A percentile compares a stretch with the other conserved stretches of the same genome.
phyloP scores from a whole-genome alignment of 1,139 yeast species.

The Nakaseomyces delphensis region DNA sequence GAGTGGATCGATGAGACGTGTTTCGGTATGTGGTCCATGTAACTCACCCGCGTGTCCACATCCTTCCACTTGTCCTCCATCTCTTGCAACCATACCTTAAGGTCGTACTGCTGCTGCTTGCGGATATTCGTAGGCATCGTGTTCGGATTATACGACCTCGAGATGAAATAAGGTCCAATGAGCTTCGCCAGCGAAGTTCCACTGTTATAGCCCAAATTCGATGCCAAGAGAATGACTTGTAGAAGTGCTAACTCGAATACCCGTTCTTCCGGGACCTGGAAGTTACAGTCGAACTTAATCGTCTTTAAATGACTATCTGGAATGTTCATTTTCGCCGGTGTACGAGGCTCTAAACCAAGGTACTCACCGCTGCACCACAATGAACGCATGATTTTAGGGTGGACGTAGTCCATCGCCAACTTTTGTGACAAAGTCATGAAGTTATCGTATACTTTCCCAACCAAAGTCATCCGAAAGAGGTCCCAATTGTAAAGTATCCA shows the following conservation, averaged over 20 bases:
- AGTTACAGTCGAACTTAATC: constrained; percentile 18
- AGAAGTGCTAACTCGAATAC: constrained; percentile 26
- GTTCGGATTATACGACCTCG: constrained; percentile 30
- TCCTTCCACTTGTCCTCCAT: constrained; percentile 27
- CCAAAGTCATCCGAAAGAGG: constrained; percentile 22
- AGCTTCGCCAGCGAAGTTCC: constrained; percentile 26
- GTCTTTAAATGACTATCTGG: constrained; percentile 21
- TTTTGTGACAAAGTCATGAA: constrained; percentile 30
- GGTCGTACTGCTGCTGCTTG: constrained; percentile 22
- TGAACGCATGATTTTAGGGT: constrained; percentile 29
- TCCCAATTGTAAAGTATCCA: constrained; percentile 26
- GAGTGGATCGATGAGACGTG: constrained; percentile 18
- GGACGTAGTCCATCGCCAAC: constrained; percentile 27
- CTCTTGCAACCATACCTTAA: constrained; percentile 26
- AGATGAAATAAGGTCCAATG: constrained; percentile 29
- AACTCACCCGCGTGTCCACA: background rate
- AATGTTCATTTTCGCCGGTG: constrained; percentile 15
- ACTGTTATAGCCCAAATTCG: constrained; percentile 26
- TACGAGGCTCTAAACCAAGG: constrained; percentile 21
- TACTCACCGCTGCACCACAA: constrained; percentile 29
- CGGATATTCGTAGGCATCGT: constrained; percentile 26
- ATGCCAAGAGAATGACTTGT: constrained; percentile 20
- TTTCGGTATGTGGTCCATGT: constrained; percentile 14
- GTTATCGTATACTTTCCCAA: constrained; percentile 29
- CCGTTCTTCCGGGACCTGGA: constrained; percentile 23